phyloP scores from a whole-genome alignment of 805 yeast species.

The Sugiyamaella valdiviana region DNA sequence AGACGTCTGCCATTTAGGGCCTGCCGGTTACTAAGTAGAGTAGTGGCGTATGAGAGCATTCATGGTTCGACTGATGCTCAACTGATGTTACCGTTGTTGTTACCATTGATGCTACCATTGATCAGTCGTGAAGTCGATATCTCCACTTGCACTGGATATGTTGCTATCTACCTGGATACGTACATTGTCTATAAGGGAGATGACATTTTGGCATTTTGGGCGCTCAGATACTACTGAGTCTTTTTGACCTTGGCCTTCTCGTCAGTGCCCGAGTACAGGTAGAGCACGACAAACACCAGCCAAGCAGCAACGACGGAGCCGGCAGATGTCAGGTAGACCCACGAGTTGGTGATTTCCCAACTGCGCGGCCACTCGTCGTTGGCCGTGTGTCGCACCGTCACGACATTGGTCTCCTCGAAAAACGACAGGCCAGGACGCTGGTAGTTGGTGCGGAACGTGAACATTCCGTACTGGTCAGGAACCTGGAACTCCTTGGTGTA shows the following conservation, averaged over 20 bases:
- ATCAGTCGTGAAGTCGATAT: no score
- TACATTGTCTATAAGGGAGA: background rate
- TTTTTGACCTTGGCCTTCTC: slow-evolving; percentile 3
- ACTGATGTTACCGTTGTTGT: no score
- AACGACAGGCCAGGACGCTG: slow-evolving; percentile 69
- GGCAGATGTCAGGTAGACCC: slow-evolving; percentile 80
- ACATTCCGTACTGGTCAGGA: slow-evolving; percentile 97
- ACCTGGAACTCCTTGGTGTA: slow-evolving; percentile 53
- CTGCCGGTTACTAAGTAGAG: no score
- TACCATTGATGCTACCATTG: no score
- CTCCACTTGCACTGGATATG: no score
- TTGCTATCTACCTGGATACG: no score
- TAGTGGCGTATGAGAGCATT: no score
- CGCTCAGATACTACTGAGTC: slow-evolving; percentile 1
- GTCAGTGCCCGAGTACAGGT: slow-evolving; percentile 36
- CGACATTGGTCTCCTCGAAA: slow-evolving; percentile 57
- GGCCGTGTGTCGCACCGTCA: slow-evolving; percentile 88
- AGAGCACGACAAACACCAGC: slow-evolving; percentile 68
- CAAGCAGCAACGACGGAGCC: slow-evolving; percentile 65
- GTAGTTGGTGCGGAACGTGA: slow-evolving; percentile 75
- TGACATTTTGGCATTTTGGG: no score
- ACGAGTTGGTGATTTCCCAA: slow-evolving; percentile 87
- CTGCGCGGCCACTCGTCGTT: slow-evolving; percentile 92
- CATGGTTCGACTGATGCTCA: no score
- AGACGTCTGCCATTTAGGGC: no score